Conservation (phyloP, 2,329 filamentous ascomycete species). For the Aspergillus brunneoviolaceus region DNA sequence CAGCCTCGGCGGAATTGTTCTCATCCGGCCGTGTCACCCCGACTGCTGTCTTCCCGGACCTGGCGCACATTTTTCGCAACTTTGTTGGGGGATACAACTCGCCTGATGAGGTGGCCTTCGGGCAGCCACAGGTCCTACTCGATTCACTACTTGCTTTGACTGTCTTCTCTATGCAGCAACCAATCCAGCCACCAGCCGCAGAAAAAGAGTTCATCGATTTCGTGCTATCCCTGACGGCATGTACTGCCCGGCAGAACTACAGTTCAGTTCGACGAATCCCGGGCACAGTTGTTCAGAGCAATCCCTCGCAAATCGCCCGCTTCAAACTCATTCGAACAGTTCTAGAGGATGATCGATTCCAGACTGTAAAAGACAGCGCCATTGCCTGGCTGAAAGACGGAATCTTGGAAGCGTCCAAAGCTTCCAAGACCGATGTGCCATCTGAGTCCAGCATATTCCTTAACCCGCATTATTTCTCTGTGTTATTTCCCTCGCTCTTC, state of each 20-base stretch:
- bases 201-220: constrained; percentile 56
- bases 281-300: constrained; percentile 47
- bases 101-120: constrained; percentile 38
- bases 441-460: constrained; percentile 33
- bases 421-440: constrained; percentile 7
- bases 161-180: constrained; percentile 50
- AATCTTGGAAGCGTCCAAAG: constrained; percentile 49
- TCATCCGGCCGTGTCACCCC: constrained; percentile 38
- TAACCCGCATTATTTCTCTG: constrained; percentile 37
- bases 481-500: constrained; percentile 54
- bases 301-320: constrained; percentile 53
- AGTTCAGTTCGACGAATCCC: constrained; percentile 40
- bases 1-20: constrained; percentile 52
- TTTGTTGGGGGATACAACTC: constrained; percentile 50
- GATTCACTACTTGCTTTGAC: constrained; percentile 56
- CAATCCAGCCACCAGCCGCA: constrained; percentile 45
- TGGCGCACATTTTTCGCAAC: constrained; percentile 52
- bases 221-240: constrained; percentile 47
- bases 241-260: constrained; percentile 37
- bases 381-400: constrained; percentile 63
- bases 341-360: constrained; percentile 54
- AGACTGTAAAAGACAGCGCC: constrained; percentile 57
- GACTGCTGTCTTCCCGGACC: constrained; percentile 54
- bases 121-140: constrained; percentile 53
- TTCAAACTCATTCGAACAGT: constrained; percentile 57